Evolutionary conservation across 2,329 filamentous ascomycete species (phyloP).

Genomic region (Colletotrichum graminicola): DNA sequence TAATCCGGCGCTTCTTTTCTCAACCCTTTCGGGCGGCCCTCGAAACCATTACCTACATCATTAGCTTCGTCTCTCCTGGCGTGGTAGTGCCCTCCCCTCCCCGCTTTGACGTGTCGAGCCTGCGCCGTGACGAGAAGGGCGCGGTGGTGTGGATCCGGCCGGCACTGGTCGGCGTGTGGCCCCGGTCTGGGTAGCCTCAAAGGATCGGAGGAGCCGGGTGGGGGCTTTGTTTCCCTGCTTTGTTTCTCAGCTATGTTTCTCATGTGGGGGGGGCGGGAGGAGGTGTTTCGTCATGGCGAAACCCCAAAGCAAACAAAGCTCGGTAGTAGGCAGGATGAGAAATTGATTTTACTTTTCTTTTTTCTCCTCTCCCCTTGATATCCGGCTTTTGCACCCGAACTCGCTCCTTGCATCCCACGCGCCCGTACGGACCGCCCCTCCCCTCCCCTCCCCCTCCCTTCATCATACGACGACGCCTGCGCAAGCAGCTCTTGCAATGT

Average conservation of each 20-base stretch:
- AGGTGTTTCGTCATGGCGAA: not conserved
- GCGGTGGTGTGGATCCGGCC: not conserved
- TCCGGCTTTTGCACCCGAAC: not conserved
- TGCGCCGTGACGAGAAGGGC: not conserved
- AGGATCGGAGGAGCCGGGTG: not conserved
- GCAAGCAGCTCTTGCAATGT: not conserved
- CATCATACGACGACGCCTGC: not conserved
- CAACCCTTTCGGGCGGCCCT: not conserved
- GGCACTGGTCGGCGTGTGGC: not conserved
- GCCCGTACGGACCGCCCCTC: too few relatives aligned
- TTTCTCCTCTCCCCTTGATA: not conserved
- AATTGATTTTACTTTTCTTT: not conserved
- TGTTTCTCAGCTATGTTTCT: too few relatives aligned
- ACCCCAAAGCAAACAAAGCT: not conserved
- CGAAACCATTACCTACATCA: not conserved
- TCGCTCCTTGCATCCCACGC: too few relatives aligned
- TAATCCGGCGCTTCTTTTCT: too few relatives aligned
- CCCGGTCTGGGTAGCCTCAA: not conserved
- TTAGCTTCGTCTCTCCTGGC: not conserved
- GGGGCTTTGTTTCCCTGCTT: not conserved
- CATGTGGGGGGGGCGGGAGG: not conserved
- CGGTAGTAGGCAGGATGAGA: not conserved
- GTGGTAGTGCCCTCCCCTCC: not conserved
- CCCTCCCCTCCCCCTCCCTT: not conserved
- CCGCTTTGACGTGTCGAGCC: not conserved